These are phyloP conservation scores for Leptodermis oblonga DNA, from an alignment of 257 asterid genomes.

Conservation along the genomic window DNA sequence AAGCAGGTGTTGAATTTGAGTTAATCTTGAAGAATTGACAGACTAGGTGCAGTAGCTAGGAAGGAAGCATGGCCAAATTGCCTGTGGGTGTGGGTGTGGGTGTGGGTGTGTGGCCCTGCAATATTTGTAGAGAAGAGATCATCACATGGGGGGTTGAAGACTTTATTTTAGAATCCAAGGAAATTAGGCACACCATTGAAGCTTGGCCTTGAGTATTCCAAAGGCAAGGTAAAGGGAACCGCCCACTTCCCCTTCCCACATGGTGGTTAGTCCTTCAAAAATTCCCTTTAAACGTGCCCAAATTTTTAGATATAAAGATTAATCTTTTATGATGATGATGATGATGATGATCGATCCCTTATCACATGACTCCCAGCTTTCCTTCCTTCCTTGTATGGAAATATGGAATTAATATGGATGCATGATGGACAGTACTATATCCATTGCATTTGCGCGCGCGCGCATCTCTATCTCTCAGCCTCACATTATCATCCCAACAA, in stretches of 20 bases:
- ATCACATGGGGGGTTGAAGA: constrained; percentile 47
- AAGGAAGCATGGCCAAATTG: constrained; percentile 28
- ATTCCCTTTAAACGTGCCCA: constrained; percentile 3
- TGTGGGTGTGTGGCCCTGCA: constrained; percentile 31
- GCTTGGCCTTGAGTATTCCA: constrained; percentile 37
- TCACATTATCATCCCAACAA: constrained; percentile 21
- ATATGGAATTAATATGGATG: too few species aligned
- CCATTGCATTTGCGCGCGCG: too few species aligned
- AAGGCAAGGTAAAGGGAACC: constrained; percentile 42
- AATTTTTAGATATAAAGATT: background rate
- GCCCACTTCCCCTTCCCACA: constrained; percentile 26
- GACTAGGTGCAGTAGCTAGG: constrained; percentile 15
- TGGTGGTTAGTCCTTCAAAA: constrained; percentile 38
- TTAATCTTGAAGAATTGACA: constrained; percentile 12
- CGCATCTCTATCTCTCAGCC: too few species aligned
- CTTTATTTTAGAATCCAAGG: constrained; percentile 62
- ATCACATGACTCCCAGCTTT: constrained; percentile 39
- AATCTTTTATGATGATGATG: background rate
- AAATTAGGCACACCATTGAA: constrained; percentile 9
- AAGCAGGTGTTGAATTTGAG: constrained; percentile 1
- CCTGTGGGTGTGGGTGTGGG: too few species aligned
- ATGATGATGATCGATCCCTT: too few species aligned
- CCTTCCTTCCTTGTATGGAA: too few species aligned
- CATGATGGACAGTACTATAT: too few species aligned
- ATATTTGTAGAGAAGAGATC: constrained; percentile 26